phyloP scores from a whole-genome alignment of 2,329 filamentous ascomycete species.

The Exophiala xenobiotica region DNA sequence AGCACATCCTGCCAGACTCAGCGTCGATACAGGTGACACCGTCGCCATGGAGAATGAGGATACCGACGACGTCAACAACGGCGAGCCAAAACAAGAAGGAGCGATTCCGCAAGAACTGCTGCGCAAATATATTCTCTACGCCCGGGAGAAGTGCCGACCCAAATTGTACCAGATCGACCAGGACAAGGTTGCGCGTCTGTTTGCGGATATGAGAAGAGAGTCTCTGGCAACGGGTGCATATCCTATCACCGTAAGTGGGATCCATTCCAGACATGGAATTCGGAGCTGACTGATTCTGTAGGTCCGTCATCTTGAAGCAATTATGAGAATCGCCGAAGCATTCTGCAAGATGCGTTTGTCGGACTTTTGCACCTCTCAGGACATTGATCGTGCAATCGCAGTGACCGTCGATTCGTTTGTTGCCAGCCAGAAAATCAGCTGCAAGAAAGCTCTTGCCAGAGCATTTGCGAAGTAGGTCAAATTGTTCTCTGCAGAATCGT shows the following conservation, averaged over 20 bases:
- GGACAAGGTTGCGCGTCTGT: slow-evolving; percentile 90
- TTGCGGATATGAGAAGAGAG: slow-evolving; percentile 94
- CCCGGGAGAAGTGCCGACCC: slow-evolving; percentile 80
- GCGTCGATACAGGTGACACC: slow-evolving; percentile 45
- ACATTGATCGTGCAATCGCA: slow-evolving; percentile 95
- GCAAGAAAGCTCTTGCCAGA: slow-evolving; percentile 90
- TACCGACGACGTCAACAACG: slow-evolving; percentile 42
- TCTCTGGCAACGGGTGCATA: slow-evolving; percentile 92
- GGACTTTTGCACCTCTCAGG: slow-evolving; percentile 84
- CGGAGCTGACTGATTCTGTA: slow-evolving; percentile 41
- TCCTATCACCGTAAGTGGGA: slow-evolving; percentile 83
- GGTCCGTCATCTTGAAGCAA: slow-evolving; percentile 96
- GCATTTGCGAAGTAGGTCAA: slow-evolving; percentile 94
- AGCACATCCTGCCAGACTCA: slow-evolving; percentile 69
- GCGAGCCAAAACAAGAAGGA: slow-evolving; percentile 56
- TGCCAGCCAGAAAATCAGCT: slow-evolving; percentile 92
- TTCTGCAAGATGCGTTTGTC: slow-evolving; percentile 99
- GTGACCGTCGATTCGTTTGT: slow-evolving; percentile 97
- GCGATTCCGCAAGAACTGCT: slow-evolving; percentile 88
- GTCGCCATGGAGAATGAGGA: slow-evolving; percentile 64
- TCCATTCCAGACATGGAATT: neutral
- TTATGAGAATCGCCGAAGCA: slow-evolving; percentile 89
- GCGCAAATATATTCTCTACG: slow-evolving; percentile 95
- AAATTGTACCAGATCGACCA: slow-evolving; percentile 98
- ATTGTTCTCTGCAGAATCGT: neutral